Percentiles rank a stretch among this genome's conserved stretches.
phyloP scores from a whole-genome alignment of 306 rosid genomes.

The Vicia villosa region DNA sequence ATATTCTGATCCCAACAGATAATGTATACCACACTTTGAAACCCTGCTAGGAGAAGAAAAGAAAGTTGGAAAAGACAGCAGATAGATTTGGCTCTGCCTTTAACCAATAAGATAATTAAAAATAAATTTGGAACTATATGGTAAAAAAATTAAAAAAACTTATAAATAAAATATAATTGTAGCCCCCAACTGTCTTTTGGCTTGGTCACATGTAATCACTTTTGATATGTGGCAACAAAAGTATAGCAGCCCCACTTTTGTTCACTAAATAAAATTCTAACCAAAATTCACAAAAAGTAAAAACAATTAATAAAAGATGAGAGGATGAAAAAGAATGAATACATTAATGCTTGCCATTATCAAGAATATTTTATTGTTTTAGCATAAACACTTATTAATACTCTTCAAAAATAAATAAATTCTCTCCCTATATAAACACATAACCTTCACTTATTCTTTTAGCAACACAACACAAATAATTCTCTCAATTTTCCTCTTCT shows the following conservation, averaged over 20 bases:
- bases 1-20: background rate
- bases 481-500: slow-evolving; percentile 29
- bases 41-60: background rate
- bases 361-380: slow-evolving; percentile 36
- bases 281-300: slow-evolving; percentile 58
- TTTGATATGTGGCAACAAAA: slow-evolving; percentile 49
- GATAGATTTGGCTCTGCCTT: slow-evolving; percentile 28
- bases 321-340: slow-evolving; percentile 43
- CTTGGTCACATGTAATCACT: slow-evolving; percentile 49
- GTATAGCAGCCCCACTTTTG: slow-evolving; percentile 20
- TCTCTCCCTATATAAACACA: slow-evolving; percentile 60
- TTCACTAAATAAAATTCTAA: slow-evolving; percentile 46
- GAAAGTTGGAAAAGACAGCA: slow-evolving; percentile 33
- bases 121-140: background rate
- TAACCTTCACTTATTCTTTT: slow-evolving; percentile 45
- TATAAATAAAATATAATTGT: background rate
- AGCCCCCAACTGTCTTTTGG: slow-evolving; percentile 42
- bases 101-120: slow-evolving; percentile 11
- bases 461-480: slow-evolving; percentile 41
- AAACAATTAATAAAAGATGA: slow-evolving; percentile 41
- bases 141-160: background rate
- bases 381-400: slow-evolving; percentile 37
- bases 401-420: slow-evolving; percentile 1
- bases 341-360: slow-evolving; percentile 43
- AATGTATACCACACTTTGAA: background rate